phyloP scores from a whole-genome alignment of 2,329 filamentous ascomycete species.

The Penicillium sp. region DNA sequence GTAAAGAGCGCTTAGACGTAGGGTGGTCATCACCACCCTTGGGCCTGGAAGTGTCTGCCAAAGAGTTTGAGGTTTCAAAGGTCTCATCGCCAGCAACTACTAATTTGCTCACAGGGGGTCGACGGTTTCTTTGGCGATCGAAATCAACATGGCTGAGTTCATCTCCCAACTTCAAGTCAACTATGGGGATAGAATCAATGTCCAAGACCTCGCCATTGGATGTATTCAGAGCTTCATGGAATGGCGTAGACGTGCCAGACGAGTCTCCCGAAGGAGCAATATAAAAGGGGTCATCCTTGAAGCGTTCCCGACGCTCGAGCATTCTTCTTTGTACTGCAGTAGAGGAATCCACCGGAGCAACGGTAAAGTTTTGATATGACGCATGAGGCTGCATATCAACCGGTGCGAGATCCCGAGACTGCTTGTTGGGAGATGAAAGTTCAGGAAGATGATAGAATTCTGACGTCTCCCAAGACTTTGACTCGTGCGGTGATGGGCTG shows the following conservation, averaged over 20 bases:
- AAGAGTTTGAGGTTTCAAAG: slow-evolving; percentile 41
- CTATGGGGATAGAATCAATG: slow-evolving; percentile 89
- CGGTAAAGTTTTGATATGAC: slow-evolving; percentile 32
- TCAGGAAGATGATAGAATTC: slow-evolving; percentile 36
- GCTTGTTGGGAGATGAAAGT: slow-evolving; percentile 13
- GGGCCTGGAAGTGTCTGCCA: slow-evolving; percentile 39
- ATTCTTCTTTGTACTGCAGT: slow-evolving; percentile 66
- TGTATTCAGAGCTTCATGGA: slow-evolving; percentile 65
- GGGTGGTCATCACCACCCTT: slow-evolving; percentile 15
- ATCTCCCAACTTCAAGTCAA: slow-evolving; percentile 72
- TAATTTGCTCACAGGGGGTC: slow-evolving; percentile 50
- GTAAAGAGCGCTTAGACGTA: slow-evolving; percentile 54
- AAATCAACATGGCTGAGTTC: slow-evolving; percentile 21
- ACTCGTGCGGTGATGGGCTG: slow-evolving; percentile 29
- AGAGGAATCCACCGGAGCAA: slow-evolving; percentile 52
- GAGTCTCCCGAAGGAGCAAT: slow-evolving; percentile 53
- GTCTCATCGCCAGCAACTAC: slow-evolving; percentile 67
- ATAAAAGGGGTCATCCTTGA: slow-evolving; percentile 92
- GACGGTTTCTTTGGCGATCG: slow-evolving; percentile 27
- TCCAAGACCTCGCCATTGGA: slow-evolving; percentile 73
- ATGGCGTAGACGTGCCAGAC: slow-evolving; percentile 61
- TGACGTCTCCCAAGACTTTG: slow-evolving; percentile 7
- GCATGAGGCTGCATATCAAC: slow-evolving; percentile 19
- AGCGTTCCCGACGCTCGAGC: slow-evolving; percentile 68
- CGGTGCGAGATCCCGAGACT: slow-evolving; percentile 14